phyloP scores from a whole-genome alignment of 2,329 filamentous ascomycete species.

The Xylariaceae sp. region DNA sequence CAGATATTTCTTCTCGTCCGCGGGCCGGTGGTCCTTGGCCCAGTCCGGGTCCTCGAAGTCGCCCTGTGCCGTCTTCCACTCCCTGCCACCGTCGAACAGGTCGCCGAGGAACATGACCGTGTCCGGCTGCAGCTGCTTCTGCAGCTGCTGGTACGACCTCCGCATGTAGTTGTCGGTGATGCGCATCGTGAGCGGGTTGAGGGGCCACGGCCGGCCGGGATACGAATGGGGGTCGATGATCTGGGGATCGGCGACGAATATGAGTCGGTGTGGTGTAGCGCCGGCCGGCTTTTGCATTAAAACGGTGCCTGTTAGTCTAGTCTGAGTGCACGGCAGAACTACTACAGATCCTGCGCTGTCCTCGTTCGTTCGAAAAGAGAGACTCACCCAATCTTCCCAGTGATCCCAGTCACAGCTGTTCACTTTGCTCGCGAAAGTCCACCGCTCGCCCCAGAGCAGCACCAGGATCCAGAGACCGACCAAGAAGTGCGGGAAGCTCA shows the following conservation, averaged over 20 bases:
- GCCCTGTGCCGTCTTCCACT: conserved; percentile 74
- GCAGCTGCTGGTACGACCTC: conserved; percentile 73
- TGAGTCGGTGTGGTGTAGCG: conserved; percentile 75
- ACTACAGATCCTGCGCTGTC: background rate
- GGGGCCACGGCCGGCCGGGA: conserved; percentile 64
- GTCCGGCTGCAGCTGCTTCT: conserved; percentile 72
- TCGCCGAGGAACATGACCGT: conserved; percentile 89
- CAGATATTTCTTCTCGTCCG: conserved; percentile 47
- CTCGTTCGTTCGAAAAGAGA: background rate
- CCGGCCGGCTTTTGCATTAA: conserved; percentile 56
- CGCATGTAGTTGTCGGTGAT: conserved; percentile 88
- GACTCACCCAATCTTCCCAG: conserved; percentile 88
- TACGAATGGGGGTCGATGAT: conserved; percentile 95
- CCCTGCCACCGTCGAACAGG: conserved; percentile 89
- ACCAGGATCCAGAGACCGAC: conserved; percentile 69
- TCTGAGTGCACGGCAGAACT: background rate
- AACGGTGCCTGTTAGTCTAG: no score
- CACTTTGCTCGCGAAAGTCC: conserved; percentile 66
- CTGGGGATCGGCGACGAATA: conserved; percentile 85
- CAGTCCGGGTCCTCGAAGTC: conserved; percentile 55
- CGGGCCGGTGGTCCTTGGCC: conserved; percentile 46
- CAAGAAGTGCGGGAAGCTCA: conserved; percentile 62
- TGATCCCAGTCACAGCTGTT: conserved; percentile 71
- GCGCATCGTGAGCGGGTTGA: conserved; percentile 47
- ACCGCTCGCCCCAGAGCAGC: conserved; percentile 80